phyloP scores from a whole-genome alignment of 495 filamentous ascomycete species.

The Aspergillus sclerotiicarbonarius region DNA sequence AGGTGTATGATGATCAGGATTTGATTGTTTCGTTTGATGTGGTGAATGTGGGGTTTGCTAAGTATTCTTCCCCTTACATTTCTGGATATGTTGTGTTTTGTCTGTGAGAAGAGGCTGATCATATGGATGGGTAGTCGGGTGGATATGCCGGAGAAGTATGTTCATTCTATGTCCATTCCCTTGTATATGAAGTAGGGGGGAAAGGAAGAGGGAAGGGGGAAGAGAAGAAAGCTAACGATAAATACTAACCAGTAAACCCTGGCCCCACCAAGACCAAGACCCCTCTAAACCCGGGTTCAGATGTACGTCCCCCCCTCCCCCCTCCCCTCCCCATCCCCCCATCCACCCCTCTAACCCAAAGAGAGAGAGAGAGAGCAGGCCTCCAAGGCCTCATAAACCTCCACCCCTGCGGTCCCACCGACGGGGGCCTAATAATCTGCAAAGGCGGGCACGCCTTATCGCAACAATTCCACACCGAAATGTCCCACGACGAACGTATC shows the following conservation, averaged over 20 bases:
- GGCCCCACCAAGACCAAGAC: constrained; percentile 49
- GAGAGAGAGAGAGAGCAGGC: constrained; percentile 17
- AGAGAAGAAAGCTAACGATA: not conserved
- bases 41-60: constrained; percentile 40
- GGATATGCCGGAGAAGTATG: constrained; percentile 31
- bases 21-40: constrained; percentile 48
- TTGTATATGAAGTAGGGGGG: not conserved
- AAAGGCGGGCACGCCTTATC: constrained; percentile 32
- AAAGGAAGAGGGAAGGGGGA: no score
- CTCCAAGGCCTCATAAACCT: constrained; percentile 50
- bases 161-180: not conserved
- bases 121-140: constrained; percentile 23
- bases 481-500: constrained; percentile 33
- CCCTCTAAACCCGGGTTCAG: constrained; percentile 41
- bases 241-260: constrained; percentile 27
- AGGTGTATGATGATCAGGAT: constrained; percentile 40
- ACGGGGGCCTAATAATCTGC: constrained; percentile 43
- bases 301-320: constrained; percentile 15
- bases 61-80: constrained; percentile 15
- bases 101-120: no score
- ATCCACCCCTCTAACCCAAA: not conserved
- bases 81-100: not conserved
- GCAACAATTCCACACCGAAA: constrained; percentile 35
- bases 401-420: constrained; percentile 39
- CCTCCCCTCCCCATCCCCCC: not conserved